Conservation (phyloP, 139 green algal species). For the Chlorella sp. region DNA sequence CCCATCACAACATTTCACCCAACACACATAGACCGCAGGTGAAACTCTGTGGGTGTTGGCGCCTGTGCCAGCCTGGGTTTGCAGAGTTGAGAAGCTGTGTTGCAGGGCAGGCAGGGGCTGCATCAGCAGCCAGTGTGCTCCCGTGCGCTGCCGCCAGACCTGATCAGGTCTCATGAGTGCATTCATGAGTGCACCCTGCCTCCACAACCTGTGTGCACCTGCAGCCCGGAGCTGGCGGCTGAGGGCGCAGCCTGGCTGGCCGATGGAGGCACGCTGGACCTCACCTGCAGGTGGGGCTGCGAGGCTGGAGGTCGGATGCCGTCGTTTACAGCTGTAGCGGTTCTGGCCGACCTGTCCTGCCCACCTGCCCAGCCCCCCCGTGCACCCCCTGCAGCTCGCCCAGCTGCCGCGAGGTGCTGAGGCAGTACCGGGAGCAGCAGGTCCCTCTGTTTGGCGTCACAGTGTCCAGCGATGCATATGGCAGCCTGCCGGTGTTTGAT, state of each 20-base stretch:
- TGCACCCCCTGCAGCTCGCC: background rate
- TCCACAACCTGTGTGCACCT: no score
- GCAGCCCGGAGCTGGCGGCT: constrained; percentile 15
- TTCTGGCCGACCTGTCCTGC: no score
- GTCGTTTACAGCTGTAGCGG: no score
- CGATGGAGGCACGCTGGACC: constrained; percentile 45
- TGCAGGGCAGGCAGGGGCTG: no score
- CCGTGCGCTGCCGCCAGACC: no score
- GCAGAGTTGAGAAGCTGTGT: no score
- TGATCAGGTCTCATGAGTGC: no score
- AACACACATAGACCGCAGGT: constrained; percentile 47
- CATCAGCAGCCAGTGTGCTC: no score
- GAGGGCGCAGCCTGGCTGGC: constrained; percentile 43
- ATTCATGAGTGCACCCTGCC: no score
- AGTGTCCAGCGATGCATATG: constrained; percentile 49
- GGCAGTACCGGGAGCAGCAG: background rate
- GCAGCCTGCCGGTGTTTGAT: constrained; percentile 57
- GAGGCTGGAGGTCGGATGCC: background rate
- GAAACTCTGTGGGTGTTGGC: no score
- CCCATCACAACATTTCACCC: constrained; percentile 53
- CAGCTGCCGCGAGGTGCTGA: background rate
- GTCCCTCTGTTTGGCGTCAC: constrained; percentile 16
- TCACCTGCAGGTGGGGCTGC: constrained; percentile 36
- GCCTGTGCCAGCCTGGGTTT: no score
- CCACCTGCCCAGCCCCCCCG: background rate